Evolutionary conservation across 768 basidiomycete genomes (phyloP).

Genomic region (Pisolithus marmoratus): DNA sequence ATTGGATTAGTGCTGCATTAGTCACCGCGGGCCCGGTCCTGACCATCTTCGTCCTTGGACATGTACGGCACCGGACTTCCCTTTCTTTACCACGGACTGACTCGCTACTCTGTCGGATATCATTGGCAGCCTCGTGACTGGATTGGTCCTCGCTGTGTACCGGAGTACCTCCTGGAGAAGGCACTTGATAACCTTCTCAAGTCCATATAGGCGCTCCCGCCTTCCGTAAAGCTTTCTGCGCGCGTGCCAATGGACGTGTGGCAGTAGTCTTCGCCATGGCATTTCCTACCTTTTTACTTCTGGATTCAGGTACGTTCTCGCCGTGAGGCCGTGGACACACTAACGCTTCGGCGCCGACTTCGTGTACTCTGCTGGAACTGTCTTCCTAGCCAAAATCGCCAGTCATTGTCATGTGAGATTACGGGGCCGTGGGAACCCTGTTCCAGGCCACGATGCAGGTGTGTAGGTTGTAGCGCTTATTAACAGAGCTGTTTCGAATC

Average conservation of each 20-base stretch:
- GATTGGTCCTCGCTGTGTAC: constrained; percentile 50
- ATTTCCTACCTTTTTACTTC: constrained; percentile 53
- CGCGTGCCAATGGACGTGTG: constrained; percentile 55
- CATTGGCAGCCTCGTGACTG: constrained; percentile 59
- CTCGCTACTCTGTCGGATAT: constrained; percentile 44
- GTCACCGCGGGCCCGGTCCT: constrained; percentile 62
- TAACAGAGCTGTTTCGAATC: neutral
- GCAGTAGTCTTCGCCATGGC: constrained; percentile 58
- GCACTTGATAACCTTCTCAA: constrained; percentile 7
- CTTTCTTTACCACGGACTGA: constrained; percentile 13
- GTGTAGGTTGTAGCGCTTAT: constrained; percentile 5
- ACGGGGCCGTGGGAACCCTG: constrained; percentile 68
- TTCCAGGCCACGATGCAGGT: constrained; percentile 80
- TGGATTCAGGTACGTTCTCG: constrained; percentile 36
- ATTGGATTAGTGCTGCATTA: constrained; percentile 72
- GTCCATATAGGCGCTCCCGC: constrained; percentile 43
- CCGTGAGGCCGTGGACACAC: no score
- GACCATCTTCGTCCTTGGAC: constrained; percentile 67
- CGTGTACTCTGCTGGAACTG: constrained; percentile 64
- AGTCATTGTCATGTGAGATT: constrained; percentile 65
- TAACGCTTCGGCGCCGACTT: constrained; percentile 62
- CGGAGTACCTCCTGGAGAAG: constrained; percentile 60
- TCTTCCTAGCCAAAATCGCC: constrained; percentile 68
- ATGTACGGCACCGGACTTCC: constrained; percentile 33
- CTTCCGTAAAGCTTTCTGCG: constrained; percentile 62